phyloP scores from a whole-genome alignment of 495 filamentous ascomycete species.

The Mycothermus thermophilus region DNA sequence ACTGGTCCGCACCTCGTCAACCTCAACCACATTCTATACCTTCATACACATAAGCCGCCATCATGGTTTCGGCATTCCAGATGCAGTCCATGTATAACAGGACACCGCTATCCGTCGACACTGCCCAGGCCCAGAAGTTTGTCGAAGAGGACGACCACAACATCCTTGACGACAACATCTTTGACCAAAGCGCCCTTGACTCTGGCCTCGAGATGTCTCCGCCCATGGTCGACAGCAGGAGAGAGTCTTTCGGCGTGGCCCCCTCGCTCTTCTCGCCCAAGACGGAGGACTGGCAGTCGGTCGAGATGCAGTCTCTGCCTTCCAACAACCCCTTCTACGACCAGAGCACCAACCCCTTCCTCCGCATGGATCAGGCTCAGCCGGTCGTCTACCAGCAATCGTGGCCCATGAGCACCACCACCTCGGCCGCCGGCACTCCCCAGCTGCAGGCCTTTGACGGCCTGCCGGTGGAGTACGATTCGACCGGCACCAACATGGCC shows the following conservation, averaged over 20 bases:
- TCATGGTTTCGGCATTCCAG: constrained; percentile 38
- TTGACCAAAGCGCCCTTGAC: constrained; percentile 51
- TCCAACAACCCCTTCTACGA: constrained; percentile 52
- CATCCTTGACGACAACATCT: constrained; percentile 74
- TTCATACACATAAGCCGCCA: constrained; percentile 21
- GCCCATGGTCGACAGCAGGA: constrained; percentile 49
- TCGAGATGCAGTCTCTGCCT: constrained; percentile 41
- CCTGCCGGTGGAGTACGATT: constrained; percentile 48
- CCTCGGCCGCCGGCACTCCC: constrained; percentile 37
- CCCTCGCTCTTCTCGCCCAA: constrained; percentile 60
- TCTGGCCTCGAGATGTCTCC: constrained; percentile 57
- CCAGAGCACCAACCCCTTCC: constrained; percentile 43
- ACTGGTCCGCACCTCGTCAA: constrained; percentile 14
- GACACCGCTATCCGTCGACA: constrained; percentile 48
- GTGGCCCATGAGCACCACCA: constrained; percentile 44
- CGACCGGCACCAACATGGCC: constrained; percentile 26
- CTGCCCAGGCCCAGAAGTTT: constrained; percentile 42
- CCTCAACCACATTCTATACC: constrained; percentile 1
- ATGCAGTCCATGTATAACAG: constrained; percentile 51
- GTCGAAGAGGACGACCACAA: constrained; percentile 70
- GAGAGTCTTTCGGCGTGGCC: constrained; percentile 56
- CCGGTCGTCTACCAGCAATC: constrained; percentile 33
- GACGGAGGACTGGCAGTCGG: constrained; percentile 55
- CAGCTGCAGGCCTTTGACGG: constrained; percentile 45
- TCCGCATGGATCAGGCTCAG: constrained; percentile 43